Base-by-base conservation (phyloP, 768 basidiomycete species). In the Mycena pura region DNA sequence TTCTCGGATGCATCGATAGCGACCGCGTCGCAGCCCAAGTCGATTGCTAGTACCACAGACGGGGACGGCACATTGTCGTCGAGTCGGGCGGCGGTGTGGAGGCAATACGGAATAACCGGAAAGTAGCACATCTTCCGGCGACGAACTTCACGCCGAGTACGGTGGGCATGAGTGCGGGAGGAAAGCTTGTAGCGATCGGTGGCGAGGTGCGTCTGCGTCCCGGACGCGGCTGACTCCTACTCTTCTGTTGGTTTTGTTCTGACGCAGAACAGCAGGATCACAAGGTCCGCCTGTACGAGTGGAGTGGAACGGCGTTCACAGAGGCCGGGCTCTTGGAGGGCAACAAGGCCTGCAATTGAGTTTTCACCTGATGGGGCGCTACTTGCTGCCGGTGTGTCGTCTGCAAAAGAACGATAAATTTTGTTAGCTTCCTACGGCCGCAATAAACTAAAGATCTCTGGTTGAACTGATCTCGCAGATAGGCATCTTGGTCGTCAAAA, bases 381-480 rank as follows among this genome's bases (percentile, higher is more conserved):
- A 34, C 80, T 99, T 11, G 93, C 91, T 52, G 83, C 89, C 6
- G 96, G 96, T 45, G 95, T n/a, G n/a, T n/a, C n/a, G n/a, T n/a
- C n/a, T n/a, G n/a, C n/a, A n/a, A n/a, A n/a, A n/a, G n/a, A n/a
- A n/a, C n/a, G n/a, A n/a, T n/a, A n/a, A n/a, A n/a, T n/a, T n/a
- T n/a, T n/a, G n/a, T n/a, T n/a, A n/a, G n/a, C n/a, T n/a, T n/a
- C n/a, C n/a, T n/a, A n/a, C n/a, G n/a, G n/a, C n/a, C n/a, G n/a
- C n/a, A n/a, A n/a, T n/a, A n/a, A n/a, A n/a, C n/a, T n/a, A n/a
- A n/a, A n/a, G n/a, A n/a, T n/a, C n/a, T n/a, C n/a, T n/a, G n/a
- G n/a, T n/a, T n/a, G n/a, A n/a, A n/a, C n/a, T n/a, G n/a, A n/a
- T n/a, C n/a, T n/a, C n/a, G n/a, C n/a, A n/a, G n/a, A n/a, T n/a